These are phyloP conservation scores for Colletotrichum higginsianum DNA, from an alignment of 2,329 filamentous ascomycete genomes.

Conservation along the genomic window DNA sequence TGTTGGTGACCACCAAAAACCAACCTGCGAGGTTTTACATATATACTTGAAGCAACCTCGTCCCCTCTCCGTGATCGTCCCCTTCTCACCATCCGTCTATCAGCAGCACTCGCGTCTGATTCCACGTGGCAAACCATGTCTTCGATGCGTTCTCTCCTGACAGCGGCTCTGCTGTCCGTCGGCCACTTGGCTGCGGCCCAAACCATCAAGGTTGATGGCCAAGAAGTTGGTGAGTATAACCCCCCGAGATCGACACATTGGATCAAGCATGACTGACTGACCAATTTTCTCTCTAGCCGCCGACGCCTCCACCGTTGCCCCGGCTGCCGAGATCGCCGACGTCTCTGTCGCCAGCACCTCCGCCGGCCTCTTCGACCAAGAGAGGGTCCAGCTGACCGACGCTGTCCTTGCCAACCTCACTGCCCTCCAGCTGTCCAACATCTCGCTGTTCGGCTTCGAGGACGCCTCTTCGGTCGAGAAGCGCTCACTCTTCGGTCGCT, in stretches of 20 bases:
- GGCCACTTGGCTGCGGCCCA: conserved; percentile 43
- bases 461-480: conserved; percentile 43
- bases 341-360: conserved; percentile 19
- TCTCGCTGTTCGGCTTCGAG: conserved; percentile 53
- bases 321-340: conserved; percentile 41
- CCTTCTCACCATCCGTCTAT: conserved; percentile 14
- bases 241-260: background rate
- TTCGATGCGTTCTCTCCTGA: conserved; percentile 35
- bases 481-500: conserved; percentile 45
- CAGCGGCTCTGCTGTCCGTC: conserved; percentile 37
- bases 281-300: conserved; percentile 39
- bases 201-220: conserved; percentile 47
- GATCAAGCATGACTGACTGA: conserved; percentile 10
- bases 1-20: conserved; percentile 7
- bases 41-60: conserved; percentile 35
- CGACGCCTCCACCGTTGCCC: conserved; percentile 45
- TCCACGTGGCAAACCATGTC: conserved; percentile 36
- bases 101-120: conserved; percentile 24
- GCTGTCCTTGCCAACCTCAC: conserved; percentile 52
- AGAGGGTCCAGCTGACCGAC: conserved; percentile 54
- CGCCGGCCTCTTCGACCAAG: conserved; percentile 36
- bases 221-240: conserved; percentile 45
- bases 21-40: conserved; percentile 25
- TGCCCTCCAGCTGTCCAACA: conserved; percentile 47
- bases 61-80: conserved; percentile 20